Base-by-base conservation (phyloP, 441 rosid genomes). In the Theobroma grandiflorum region DNA sequence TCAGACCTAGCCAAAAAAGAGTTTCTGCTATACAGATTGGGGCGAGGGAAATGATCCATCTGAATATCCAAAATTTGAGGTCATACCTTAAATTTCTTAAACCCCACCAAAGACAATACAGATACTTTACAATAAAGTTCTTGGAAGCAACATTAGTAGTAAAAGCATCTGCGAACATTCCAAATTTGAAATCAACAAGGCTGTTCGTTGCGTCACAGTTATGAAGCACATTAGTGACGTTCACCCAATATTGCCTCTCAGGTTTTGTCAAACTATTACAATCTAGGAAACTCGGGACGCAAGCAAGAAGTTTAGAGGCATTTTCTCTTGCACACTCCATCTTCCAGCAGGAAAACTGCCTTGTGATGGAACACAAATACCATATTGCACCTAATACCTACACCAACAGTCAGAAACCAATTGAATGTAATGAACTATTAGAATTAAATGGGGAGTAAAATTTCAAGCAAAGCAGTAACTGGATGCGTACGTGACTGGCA, bases 71-170 rank as follows among this genome's bases (percentile, higher is more conserved):
- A 12, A 10, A 35, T 14, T 65, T 1, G 33, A 50, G 71, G 11
- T 10, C 31, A 62, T 84, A 95, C 99, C 98, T 91, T 68, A 93
- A 74, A 86, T 90, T 95, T 87, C 91, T 88, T 59, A 96, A 81
- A 33, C 99, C 98, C 98, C 98, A 96, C 98, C 99, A 95, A 68
- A 96, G 98, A 72, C 99, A 95, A 78, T 91, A 95, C 76, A 96
- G 87, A 72, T 90, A 91, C 81, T 93, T 96, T 58, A 87, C 81
- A 35, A 87, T 58, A 52, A 93, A 87, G 74, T 70, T 40, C 18
- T 92, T 85, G 0, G 90, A 82, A 43, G 93, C 96, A 75, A 94
- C 97, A 64, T 90, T 85, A 79, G 86, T 87, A 7, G 84, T 86
- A 61, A 95, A 91, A 76, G 94, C 97, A 71, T 88, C 91, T 2